Base-by-base conservation (phyloP, 345 rosid species). In the Citrus hindsii region DNA sequence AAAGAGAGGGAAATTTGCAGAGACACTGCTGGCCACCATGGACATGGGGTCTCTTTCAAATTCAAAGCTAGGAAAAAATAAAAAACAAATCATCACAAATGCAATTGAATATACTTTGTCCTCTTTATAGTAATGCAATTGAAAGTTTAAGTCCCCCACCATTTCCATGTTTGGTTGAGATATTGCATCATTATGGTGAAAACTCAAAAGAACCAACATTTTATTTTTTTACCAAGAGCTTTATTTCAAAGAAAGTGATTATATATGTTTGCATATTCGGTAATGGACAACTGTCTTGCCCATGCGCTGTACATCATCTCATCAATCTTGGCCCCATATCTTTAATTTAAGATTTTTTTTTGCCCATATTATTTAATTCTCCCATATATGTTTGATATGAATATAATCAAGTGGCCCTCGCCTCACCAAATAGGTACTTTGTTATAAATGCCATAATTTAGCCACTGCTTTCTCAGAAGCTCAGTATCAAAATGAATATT, bases 161-260 rank as follows among this genome's bases (percentile, higher is more conserved):
- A 48, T 69, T 69, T 5, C 33, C 32, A 14, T 48, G 58, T 69
- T 46, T 69, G 73, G 73, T 69, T 46, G 35, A 48, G 59, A 25
- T 61, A 27, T 40, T 48, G 32, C 33, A 60, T 64, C 5, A 12
- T 46, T 5, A 73, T 16, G 9, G 7, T 53, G 68, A 27, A 64
- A 59, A 51, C 68, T 46, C 66, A 56, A 73, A 59, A 48, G 51
- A 35, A 67, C 25, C 70, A 42, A 18, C 24, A 8, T 51, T 66
- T 42, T 33, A 27, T 46, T 51, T 66, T 66, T 66, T 42, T 25
- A 27, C 65, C 59, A 25, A 2, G 56, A 53, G 13, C n/a, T 42
- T 21, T 7, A 69, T 76, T 65, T 42, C 19, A 53, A 76, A 21
- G 16, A n/a, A 22, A 65, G 38, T 76, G 60, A 77, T 76, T 65